A percentile compares a stretch with the other conserved stretches of the same genome.
Evolutionary conservation across 75 land plant genomes (phyloP).

Genomic region (Chamaecyparis obtusa): DNA sequence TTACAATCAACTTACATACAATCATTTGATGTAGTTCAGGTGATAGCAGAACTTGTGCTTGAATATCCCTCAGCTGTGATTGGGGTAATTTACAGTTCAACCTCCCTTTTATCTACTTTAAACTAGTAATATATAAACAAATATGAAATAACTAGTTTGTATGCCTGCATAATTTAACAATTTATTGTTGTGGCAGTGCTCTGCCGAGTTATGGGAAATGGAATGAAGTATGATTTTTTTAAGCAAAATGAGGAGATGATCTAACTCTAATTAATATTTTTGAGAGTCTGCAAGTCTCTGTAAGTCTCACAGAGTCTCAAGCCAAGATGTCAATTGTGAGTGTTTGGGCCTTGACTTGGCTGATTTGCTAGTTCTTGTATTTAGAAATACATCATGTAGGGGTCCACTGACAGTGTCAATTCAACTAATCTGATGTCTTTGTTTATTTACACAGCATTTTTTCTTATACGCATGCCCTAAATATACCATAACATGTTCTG

Average conservation of each 20-base stretch:
- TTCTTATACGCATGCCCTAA: too few species aligned
- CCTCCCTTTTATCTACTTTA: not conserved
- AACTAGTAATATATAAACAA: not conserved
- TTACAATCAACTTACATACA: not conserved
- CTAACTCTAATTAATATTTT: not conserved
- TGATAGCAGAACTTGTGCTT: constrained; percentile 37
- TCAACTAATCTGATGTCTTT: too few species aligned
- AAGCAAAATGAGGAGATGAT: not conserved
- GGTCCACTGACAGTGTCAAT: too few species aligned
- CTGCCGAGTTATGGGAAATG: not conserved
- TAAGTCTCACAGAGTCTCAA: too few species aligned
- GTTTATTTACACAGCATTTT: too few species aligned
- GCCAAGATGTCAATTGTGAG: too few species aligned
- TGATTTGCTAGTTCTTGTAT: too few species aligned
- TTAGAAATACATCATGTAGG: too few species aligned
- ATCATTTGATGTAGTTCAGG: constrained; percentile 37
- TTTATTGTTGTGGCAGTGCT: not conserved
- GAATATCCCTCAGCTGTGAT: constrained; percentile 62
- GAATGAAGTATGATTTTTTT: not conserved
- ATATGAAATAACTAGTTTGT: not conserved
- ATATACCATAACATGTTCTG: too few species aligned
- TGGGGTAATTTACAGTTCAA: constrained; percentile 43
- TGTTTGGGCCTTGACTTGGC: too few species aligned
- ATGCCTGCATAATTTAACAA: not conserved
- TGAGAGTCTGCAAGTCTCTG: too few species aligned